Percentiles rank a stretch among this genome's conserved stretches.
These are phyloP conservation scores for sweet orange (Citrus sinensis) DNA, from an alignment of 345 rosid species.

Conservation along the genomic window DVS_A1.0 CM039163.1:22004001-22004500, in stretches of 20 bases:
- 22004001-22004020: not conserved
- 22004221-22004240: not conserved
- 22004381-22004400: slow-evolving; percentile 91
- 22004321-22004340: slow-evolving; percentile 74
- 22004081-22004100: slow-evolving; percentile 66
- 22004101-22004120: slow-evolving; percentile 67
- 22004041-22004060: slow-evolving; percentile 90
- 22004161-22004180: not conserved
- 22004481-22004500: not conserved
- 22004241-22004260: slow-evolving; percentile 40
- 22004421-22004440: slow-evolving; percentile 42
- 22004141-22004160: slow-evolving; percentile 32
- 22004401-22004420: slow-evolving; percentile 87
- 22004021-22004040: not conserved
- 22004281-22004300: slow-evolving; percentile 87
- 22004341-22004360: slow-evolving; percentile 79
- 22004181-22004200: not conserved
- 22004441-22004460: not conserved
- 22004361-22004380: slow-evolving; percentile 63
- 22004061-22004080: slow-evolving; percentile 97
- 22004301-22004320: slow-evolving; percentile 56
- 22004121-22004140: slow-evolving; percentile 86
- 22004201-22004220: not conserved
- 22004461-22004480: not conserved
- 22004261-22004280: slow-evolving; percentile 76